These are phyloP conservation scores for Hsuehochloa calcarea DNA, from an alignment of 176 grass and related monocot genomes.

Conservation along the genomic window DNA sequence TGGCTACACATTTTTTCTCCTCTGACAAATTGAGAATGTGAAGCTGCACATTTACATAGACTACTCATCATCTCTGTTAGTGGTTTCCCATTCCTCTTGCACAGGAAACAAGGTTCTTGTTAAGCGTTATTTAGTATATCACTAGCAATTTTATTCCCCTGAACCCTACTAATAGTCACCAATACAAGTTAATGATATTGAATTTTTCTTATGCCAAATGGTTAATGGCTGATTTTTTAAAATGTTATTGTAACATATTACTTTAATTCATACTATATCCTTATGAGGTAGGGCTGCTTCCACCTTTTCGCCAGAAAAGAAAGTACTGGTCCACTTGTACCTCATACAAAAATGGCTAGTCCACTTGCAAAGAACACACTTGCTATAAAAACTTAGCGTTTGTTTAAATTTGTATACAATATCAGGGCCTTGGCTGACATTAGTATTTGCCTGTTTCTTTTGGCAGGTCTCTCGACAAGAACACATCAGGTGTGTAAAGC, in stretches of 20 bases:
- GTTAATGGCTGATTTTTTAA: not conserved
- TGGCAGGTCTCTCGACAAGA: constrained; percentile 66
- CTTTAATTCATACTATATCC: not conserved
- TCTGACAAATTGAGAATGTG: not conserved
- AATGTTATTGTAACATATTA: not conserved
- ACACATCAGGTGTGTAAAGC: constrained; percentile 58
- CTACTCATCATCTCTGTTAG: not conserved
- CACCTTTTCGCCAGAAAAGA: not conserved
- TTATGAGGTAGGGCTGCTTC: not conserved
- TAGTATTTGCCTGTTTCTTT: constrained; percentile 28
- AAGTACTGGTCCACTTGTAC: not conserved
- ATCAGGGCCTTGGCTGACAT: constrained; percentile 31
- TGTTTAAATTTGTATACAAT: constrained; percentile 12
- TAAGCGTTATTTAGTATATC: not conserved
- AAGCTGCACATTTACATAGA: not conserved
- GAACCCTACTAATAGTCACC: not conserved
- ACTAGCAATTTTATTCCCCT: not conserved
- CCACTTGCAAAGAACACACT: not conserved
- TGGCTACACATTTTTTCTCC: not conserved
- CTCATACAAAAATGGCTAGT: not conserved
- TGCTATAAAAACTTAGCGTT: not conserved
- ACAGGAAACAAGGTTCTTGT: not conserved
- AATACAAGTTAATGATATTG: not conserved
- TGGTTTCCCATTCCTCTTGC: not conserved
- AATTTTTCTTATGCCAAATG: not conserved